Conservation (phyloP, 78 protist species). For the Speleostelium caveatum region DNA sequence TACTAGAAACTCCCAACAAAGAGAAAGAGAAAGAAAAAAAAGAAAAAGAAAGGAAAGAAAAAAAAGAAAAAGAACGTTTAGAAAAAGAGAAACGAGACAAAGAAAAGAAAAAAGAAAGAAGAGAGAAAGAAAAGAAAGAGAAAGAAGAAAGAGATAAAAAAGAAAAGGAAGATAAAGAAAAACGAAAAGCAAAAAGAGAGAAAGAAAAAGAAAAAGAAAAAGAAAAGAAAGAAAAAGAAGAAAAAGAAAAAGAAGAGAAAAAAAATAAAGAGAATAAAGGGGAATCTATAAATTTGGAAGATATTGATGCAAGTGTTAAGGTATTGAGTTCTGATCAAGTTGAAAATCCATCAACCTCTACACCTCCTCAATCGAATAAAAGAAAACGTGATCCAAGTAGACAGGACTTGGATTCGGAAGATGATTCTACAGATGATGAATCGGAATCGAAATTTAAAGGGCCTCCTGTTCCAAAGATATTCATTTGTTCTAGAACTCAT, state of each 20-base stretch:
- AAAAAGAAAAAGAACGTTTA: conserved; percentile 11
- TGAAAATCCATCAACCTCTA: too few relatives aligned
- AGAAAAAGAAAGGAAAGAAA: not conserved
- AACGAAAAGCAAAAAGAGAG: not conserved
- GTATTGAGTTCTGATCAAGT: too few relatives aligned
- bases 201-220: not conserved
- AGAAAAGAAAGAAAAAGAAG: not conserved
- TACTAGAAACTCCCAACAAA: not conserved
- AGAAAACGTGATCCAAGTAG: too few relatives aligned
- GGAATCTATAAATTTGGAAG: too few relatives aligned
- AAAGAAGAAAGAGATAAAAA: not conserved
- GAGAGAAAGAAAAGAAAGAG: not conserved
- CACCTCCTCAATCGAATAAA: too few relatives aligned
- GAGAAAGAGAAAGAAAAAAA: not conserved
- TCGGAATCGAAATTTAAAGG: not conserved
- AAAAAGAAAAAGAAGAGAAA: not conserved
- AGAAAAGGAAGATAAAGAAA: not conserved
- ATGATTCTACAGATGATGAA: too few relatives aligned
- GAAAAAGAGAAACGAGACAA: not conserved
- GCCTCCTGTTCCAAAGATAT: conserved; percentile 66
- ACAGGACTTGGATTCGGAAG: too few relatives aligned
- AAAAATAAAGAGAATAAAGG: not conserved
- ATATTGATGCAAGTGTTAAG: too few relatives aligned
- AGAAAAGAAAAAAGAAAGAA: not conserved
- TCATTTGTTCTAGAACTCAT: conserved; percentile 97